phyloP scores from a whole-genome alignment of 148 eudicot species.

The Fagopyrum homotropicum region DNA sequence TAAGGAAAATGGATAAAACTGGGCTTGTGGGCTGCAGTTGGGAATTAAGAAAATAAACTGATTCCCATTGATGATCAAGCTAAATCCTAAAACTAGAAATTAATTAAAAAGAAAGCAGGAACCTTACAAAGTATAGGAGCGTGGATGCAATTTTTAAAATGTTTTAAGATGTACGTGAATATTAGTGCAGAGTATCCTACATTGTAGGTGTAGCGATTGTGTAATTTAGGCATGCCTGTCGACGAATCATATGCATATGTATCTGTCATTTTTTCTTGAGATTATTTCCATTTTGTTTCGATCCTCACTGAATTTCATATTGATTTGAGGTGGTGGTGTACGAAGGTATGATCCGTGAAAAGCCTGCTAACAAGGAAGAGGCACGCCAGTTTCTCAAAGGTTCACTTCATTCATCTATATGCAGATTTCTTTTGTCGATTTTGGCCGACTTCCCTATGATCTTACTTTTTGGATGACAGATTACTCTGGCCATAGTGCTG shows the following conservation, averaged over 20 bases:
- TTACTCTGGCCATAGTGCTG: conserved; percentile 64
- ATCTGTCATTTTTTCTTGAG: neutral
- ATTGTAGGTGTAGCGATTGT: neutral
- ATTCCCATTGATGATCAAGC: too few relatives aligned
- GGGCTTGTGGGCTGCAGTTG: too few relatives aligned
- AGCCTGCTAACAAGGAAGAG: conserved; percentile 75
- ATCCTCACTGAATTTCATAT: conserved; percentile 20
- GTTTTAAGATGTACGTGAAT: neutral
- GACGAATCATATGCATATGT: neutral
- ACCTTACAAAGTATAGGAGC: neutral
- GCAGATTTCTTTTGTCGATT: neutral
- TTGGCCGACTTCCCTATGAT: neutral
- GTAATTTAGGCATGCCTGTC: neutral
- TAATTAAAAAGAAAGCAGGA: too few relatives aligned
- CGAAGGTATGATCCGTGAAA: conserved; percentile 83
- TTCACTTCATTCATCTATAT: conserved; percentile 19
- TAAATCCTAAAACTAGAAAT: too few relatives aligned
- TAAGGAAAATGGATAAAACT: too few relatives aligned
- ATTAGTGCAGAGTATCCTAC: neutral
- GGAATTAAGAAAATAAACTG: too few relatives aligned
- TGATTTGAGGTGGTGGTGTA: conserved; percentile 87
- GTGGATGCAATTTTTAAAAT: neutral
- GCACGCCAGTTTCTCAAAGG: conserved; percentile 79
- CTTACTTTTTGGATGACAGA: conserved; percentile 24
- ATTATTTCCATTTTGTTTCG: neutral